Conservation (phyloP, 345 rosid genomes). For the Syzygium aromaticum region DNA sequence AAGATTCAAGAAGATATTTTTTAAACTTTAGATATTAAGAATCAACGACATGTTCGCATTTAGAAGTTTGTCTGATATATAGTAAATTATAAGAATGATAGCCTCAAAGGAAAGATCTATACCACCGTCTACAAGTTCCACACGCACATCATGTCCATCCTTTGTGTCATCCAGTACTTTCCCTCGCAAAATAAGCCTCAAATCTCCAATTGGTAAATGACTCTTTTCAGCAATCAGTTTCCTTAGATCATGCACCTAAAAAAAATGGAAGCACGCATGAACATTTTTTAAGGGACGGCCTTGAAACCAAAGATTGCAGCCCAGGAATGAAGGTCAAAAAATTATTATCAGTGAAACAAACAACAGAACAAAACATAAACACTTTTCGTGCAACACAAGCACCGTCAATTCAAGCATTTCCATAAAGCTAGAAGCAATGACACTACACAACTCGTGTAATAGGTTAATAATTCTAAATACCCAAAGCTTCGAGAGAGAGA, state of each 20-base stretch:
- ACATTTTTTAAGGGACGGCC: not conserved
- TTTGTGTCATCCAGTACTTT: slow-evolving; percentile 45
- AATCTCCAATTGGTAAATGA: slow-evolving; percentile 35
- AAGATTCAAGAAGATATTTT: not conserved
- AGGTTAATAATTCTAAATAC: not conserved
- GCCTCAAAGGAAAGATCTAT: not conserved
- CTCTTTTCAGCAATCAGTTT: slow-evolving; percentile 45
- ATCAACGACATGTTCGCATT: not conserved
- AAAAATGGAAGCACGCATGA: not conserved
- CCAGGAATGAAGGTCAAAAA: not conserved
- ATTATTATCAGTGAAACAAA: not conserved
- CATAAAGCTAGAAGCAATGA: not conserved
- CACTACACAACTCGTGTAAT: not conserved
- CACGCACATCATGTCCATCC: slow-evolving; percentile 45
- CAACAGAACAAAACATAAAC: not conserved
- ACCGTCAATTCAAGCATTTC: not conserved
- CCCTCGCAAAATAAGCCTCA: slow-evolving; percentile 69
- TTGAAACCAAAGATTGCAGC: not conserved
- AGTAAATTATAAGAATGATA: not conserved
- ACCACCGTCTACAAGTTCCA: slow-evolving; percentile 50
- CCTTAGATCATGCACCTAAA: slow-evolving; percentile 61
- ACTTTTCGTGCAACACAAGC: not conserved
- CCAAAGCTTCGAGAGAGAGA: not conserved
- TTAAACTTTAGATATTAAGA: not conserved
- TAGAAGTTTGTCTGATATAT: not conserved